Percentiles rank a stretch among this genome's conserved stretches.
Evolutionary conservation across 352 stramenopile genomes (phyloP).

Genomic region (Phytophthora podocarpi): DNA sequence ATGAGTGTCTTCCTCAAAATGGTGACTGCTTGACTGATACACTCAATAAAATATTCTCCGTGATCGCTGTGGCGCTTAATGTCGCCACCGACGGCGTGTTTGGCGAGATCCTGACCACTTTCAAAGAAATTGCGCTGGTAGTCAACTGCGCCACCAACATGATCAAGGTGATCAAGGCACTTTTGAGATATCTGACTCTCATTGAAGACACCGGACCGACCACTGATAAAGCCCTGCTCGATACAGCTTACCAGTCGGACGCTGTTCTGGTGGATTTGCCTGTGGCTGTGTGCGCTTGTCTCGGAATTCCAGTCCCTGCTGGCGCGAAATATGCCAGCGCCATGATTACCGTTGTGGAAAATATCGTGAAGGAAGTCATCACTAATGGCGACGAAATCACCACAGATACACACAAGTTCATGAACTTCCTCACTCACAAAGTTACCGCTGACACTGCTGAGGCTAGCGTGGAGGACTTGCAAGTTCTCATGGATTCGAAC

Average conservation of each 20-base stretch:
- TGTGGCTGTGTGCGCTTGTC: conserved; percentile 16
- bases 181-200: conserved; percentile 16
- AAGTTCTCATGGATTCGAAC: conserved; percentile 27
- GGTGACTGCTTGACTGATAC: conserved; percentile 29
- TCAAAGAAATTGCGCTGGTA: conserved; percentile 13
- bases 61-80: conserved; percentile 26
- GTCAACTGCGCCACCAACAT: conserved; percentile 8
- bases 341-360: conserved; percentile 22
- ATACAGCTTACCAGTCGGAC: conserved; percentile 23
- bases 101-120: neutral
- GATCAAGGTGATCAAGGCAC: conserved; percentile 19
- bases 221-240: conserved; percentile 28
- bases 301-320: conserved; percentile 3
- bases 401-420: conserved; percentile 21
- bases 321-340: neutral
- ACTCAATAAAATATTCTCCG: conserved; percentile 18
- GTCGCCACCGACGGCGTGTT: conserved; percentile 18
- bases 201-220: conserved; percentile 20
- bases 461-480: conserved; percentile 24
- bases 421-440: conserved; percentile 25
- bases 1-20: conserved; percentile 38
- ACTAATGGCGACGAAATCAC: conserved; percentile 31
- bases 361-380: conserved; percentile 32
- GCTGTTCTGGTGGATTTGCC: conserved; percentile 28
- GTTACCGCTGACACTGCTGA: neutral